Conservation (phyloP, 169 alveolate species). For the Perkinsus chesapeaki region DNA sequence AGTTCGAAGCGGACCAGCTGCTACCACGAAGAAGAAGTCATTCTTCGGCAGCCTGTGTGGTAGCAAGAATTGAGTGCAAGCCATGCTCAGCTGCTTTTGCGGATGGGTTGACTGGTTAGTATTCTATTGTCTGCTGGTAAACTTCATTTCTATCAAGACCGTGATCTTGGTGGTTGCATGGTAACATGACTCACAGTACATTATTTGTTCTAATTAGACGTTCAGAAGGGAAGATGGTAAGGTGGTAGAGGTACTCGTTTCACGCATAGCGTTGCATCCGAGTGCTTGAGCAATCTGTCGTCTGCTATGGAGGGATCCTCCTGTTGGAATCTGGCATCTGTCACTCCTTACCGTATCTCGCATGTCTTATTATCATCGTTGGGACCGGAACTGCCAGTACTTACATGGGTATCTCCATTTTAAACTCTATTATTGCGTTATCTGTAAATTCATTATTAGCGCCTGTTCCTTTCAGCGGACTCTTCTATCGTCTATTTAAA, state of each 20-base stretch:
- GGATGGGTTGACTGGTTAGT: neutral
- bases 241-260: neutral
- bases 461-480: neutral
- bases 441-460: too few species aligned
- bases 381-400: neutral
- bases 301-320: neutral
- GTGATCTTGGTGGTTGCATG: conserved; percentile 1
- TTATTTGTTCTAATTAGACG: neutral
- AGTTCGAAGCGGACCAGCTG: neutral
- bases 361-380: neutral
- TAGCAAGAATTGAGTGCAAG: neutral
- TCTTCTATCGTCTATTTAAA: neutral
- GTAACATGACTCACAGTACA: conserved; percentile 3
- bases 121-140: neutral
- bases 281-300: neutral
- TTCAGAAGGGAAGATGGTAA: neutral
- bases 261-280: neutral
- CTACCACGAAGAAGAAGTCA: neutral
- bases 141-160: neutral
- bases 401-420: neutral
- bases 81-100: neutral
- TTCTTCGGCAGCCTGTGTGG: neutral
- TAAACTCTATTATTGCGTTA: neutral
- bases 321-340: neutral
- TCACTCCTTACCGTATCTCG: neutral